A percentile compares a stretch with the other conserved stretches of the same genome.
Evolutionary conservation across 2,329 filamentous ascomycete genomes (phyloP).

Genomic region (Paraconiothyrium brasiliense): DNA sequence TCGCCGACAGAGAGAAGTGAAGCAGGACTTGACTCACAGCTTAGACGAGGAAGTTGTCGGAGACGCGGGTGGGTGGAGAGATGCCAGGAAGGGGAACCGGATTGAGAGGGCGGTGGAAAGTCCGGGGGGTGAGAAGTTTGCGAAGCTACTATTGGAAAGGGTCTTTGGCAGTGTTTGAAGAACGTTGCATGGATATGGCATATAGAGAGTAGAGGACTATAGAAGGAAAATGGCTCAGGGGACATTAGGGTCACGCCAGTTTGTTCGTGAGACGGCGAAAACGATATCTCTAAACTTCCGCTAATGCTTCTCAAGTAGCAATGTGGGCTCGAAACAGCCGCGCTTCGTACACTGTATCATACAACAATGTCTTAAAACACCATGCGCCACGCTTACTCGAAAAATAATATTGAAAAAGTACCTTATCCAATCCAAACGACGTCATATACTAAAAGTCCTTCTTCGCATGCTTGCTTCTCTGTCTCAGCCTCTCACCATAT

Average conservation of each 20-base stretch:
- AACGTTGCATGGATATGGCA: too few relatives aligned
- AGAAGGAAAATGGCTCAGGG: too few relatives aligned
- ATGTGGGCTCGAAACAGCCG: too few relatives aligned
- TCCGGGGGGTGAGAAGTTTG: slow-evolving; percentile 75
- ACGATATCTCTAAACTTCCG: too few relatives aligned
- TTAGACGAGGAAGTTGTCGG: slow-evolving; percentile 63
- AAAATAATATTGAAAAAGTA: too few relatives aligned
- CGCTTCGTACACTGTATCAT: too few relatives aligned
- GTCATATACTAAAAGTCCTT: slow-evolving; percentile 1
- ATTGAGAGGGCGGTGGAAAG: slow-evolving; percentile 76
- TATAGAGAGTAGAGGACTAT: too few relatives aligned
- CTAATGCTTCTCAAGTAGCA: too few relatives aligned
- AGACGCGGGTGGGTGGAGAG: slow-evolving; percentile 82
- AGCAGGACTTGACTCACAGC: slow-evolving; percentile 41
- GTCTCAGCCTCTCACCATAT: slow-evolving; percentile 22
- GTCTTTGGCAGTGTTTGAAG: slow-evolving; percentile 62
- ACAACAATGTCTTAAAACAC: too few relatives aligned
- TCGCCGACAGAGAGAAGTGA: slow-evolving; percentile 68
- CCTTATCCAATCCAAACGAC: not conserved
- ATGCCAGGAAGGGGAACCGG: slow-evolving; percentile 76
- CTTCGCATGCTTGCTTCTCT: slow-evolving; percentile 8
- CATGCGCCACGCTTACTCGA: too few relatives aligned
- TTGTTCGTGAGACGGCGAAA: too few relatives aligned
- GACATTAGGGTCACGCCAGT: too few relatives aligned
- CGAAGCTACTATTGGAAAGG: slow-evolving; percentile 69